These are phyloP conservation scores for Carex cristatella DNA, from an alignment of 176 grass and related monocot genomes.

Conservation along the genomic window DNA sequence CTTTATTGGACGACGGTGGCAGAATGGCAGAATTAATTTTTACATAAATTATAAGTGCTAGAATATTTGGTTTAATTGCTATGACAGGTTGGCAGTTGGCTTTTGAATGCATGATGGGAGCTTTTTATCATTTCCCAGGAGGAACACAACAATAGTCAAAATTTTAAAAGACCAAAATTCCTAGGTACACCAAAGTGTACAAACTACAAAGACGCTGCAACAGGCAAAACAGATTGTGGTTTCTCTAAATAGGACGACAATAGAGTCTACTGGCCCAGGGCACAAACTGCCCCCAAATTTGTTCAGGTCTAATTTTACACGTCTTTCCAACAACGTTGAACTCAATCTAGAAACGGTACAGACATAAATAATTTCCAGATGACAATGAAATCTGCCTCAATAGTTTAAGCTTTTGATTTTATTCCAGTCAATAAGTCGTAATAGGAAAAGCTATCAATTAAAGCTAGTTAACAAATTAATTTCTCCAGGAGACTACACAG, in stretches of 20 bases:
- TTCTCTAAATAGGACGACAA: not conserved
- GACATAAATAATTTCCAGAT: not conserved
- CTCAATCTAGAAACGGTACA: not conserved
- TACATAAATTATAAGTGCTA: no score
- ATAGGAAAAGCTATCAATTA: not conserved
- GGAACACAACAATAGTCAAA: not conserved
- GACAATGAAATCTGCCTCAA: not conserved
- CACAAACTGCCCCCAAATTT: not conserved
- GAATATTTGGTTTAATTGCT: not conserved
- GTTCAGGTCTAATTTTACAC: not conserved
- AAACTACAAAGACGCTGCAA: not conserved
- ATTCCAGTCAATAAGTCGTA: not conserved
- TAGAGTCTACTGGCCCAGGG: not conserved
- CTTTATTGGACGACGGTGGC: no score
- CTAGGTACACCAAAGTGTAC: not conserved
- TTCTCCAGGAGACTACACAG: not conserved
- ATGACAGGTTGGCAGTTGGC: not conserved
- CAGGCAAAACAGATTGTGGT: not conserved
- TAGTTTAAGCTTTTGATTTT: not conserved
- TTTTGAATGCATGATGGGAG: not conserved
- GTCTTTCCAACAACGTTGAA: not conserved
- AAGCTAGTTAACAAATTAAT: not conserved
- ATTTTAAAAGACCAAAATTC: not conserved
- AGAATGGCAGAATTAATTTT: no score
- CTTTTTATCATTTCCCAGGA: not conserved